phyloP scores from a whole-genome alignment of 768 basidiomycete species.

The Filobasidium wieringae region DNA sequence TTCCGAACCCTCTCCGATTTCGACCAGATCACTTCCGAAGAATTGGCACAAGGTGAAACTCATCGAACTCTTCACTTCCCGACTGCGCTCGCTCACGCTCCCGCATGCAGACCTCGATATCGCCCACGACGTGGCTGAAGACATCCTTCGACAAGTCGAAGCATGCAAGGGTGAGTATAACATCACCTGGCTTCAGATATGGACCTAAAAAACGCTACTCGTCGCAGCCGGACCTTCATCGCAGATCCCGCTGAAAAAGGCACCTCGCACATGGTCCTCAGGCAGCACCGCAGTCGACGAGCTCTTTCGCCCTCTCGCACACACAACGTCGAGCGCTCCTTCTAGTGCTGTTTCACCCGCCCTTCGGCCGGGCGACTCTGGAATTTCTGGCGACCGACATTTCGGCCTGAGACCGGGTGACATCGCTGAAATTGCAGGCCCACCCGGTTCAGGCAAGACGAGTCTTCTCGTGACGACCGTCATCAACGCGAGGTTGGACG shows the following conservation, averaged over 20 bases:
- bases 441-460: slow-evolving; percentile 36
- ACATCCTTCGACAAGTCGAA: slow-evolving; percentile 22
- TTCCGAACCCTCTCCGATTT: slow-evolving; percentile 23
- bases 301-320: slow-evolving; percentile 17
- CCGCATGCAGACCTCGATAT: slow-evolving; percentile 23
- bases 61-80: background rate
- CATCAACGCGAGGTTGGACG: slow-evolving; percentile 19
- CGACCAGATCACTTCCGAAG: slow-evolving; percentile 7
- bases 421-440: slow-evolving; percentile 30
- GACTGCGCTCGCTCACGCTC: background rate
- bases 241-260: background rate
- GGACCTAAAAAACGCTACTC: slow-evolving; percentile 8
- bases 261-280: slow-evolving; percentile 17
- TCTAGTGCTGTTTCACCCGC: background rate
- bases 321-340: background rate
- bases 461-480: slow-evolving; percentile 19
- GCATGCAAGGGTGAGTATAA: slow-evolving; percentile 15
- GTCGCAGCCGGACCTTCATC: slow-evolving; percentile 3
- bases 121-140: slow-evolving; percentile 17
- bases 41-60: slow-evolving; percentile 19
- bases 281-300: slow-evolving; percentile 21
- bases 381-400: background rate
- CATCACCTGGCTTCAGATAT: slow-evolving; percentile 6
- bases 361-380: background rate
- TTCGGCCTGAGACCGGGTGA: slow-evolving; percentile 27